Percentiles rank a stretch among this genome's conserved stretches.
phyloP scores from a whole-genome alignment of 805 yeast species.

The Grigorovia jiainica region DNA sequence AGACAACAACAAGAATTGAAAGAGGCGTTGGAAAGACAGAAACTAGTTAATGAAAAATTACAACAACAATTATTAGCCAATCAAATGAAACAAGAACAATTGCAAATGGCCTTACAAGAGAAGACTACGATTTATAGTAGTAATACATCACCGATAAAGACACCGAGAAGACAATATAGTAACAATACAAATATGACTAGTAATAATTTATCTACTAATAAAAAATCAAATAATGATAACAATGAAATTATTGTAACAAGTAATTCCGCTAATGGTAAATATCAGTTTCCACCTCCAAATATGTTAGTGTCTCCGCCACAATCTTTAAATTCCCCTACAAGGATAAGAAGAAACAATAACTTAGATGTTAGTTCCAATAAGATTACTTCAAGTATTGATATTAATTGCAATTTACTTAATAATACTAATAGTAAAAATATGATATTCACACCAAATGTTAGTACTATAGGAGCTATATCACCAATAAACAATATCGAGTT shows the following conservation, averaged over 20 bases:
- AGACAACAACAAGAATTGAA: constrained; percentile 26
- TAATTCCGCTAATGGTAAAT: constrained; percentile 25
- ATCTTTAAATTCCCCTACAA: constrained; percentile 4
- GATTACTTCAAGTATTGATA: too few relatives aligned
- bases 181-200: neutral
- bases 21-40: constrained; percentile 25
- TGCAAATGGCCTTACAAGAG: constrained; percentile 20
- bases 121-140: constrained; percentile 5
- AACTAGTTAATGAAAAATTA: constrained; percentile 22
- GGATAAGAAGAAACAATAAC: neutral
- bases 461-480: neutral
- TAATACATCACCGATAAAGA: constrained; percentile 4
- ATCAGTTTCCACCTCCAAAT: constrained; percentile 28
- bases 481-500: neutral
- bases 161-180: constrained; percentile 7
- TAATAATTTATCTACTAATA: neutral
- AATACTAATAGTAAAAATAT: neutral
- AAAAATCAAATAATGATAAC: neutral
- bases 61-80: constrained; percentile 23
- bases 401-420: too few relatives aligned
- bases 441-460: neutral
- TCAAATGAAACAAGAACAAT: constrained; percentile 21
- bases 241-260: constrained; percentile 22
- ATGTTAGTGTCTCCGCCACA: constrained; percentile 12
- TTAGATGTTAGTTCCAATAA: neutral